phyloP scores from a whole-genome alignment of 2,329 filamentous ascomycete species.

The Fusarium annulatum region DNA sequence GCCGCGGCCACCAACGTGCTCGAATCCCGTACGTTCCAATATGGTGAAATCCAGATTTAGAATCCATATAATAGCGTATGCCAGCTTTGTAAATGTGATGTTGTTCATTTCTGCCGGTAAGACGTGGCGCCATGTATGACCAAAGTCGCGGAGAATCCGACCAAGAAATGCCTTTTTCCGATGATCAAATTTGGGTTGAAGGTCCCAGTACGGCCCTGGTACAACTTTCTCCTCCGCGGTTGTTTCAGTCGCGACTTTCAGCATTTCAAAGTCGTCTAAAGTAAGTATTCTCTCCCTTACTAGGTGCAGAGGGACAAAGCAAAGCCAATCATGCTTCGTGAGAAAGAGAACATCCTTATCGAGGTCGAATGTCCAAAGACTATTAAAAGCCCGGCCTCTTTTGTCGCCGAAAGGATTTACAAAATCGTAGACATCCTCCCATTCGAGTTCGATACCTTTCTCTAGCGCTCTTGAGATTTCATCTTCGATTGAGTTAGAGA shows the following conservation, averaged over 20 bases:
- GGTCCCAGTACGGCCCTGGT: slow-evolving; percentile 28
- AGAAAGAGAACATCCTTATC: background rate
- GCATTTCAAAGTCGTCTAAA: slow-evolving; percentile 22
- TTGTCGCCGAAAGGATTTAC: background rate
- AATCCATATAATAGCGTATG: slow-evolving; percentile 35
- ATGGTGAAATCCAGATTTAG: background rate
- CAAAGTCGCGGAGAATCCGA: slow-evolving; percentile 29
- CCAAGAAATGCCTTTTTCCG: slow-evolving; percentile 25
- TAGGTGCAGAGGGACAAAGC: slow-evolving; percentile 13
- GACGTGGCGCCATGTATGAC: slow-evolving; percentile 38
- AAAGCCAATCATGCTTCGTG: background rate
- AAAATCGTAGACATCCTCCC: background rate
- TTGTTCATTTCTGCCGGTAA: slow-evolving; percentile 25
- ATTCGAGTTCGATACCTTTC: background rate
- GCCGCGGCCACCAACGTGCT: background rate
- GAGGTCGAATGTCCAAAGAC: slow-evolving; percentile 11
- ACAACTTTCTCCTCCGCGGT: background rate
- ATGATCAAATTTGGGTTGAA: background rate
- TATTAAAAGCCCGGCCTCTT: background rate
- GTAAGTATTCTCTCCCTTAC: slow-evolving; percentile 22
- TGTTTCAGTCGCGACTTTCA: background rate
- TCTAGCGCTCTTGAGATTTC: background rate
- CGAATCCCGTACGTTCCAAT: slow-evolving; percentile 9
- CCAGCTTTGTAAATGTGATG: slow-evolving; percentile 27
- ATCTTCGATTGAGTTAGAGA: background rate